phyloP scores from a whole-genome alignment of 768 basidiomycete species.

The Nevesoporus exiguus region DNA sequence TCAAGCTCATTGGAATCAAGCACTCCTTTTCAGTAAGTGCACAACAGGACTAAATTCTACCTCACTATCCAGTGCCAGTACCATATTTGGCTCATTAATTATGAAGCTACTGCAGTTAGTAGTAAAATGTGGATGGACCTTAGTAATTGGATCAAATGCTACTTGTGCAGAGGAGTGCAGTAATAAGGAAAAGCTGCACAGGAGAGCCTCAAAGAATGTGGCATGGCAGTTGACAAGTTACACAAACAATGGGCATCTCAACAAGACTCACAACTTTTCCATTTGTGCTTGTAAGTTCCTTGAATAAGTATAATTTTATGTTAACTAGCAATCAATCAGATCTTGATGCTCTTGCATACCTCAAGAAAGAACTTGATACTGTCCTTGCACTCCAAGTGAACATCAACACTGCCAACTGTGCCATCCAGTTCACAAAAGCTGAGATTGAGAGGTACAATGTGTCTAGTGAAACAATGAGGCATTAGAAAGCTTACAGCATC shows the following conservation, averaged over 20 bases:
- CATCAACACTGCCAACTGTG: too few relatives aligned
- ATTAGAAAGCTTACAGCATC: too few relatives aligned
- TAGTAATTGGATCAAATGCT: neutral
- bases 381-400: slow-evolving; percentile 24
- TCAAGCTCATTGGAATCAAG: neutral
- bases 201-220: neutral
- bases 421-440: too few relatives aligned
- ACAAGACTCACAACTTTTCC: neutral
- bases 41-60: neutral
- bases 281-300: neutral
- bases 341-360: neutral
- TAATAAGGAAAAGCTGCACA: neutral
- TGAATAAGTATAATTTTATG: neutral
- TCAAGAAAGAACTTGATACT: slow-evolving; percentile 8
- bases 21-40: neutral
- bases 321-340: neutral
- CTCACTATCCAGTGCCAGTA: neutral
- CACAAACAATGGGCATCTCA: neutral
- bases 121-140: neutral
- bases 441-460: too few relatives aligned
- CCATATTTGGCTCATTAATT: neutral
- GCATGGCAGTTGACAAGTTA: neutral
- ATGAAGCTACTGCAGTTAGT: neutral
- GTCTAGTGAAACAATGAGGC: too few relatives aligned
- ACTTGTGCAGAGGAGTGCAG: neutral